phyloP scores from a whole-genome alignment of 1,139 yeast species.

The Yamadazyma sp. region DNA sequence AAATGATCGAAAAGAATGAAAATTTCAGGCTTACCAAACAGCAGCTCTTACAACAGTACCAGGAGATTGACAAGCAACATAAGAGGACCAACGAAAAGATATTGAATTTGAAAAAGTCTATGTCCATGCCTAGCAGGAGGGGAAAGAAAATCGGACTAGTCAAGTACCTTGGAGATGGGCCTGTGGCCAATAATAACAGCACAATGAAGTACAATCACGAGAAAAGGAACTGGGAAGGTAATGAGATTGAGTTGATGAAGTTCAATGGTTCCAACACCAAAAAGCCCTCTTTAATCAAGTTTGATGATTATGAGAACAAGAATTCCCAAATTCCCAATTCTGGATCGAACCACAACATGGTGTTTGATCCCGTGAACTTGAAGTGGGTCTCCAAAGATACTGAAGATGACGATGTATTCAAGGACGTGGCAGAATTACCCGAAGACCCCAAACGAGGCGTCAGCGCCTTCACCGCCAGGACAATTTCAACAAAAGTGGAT shows the following conservation, averaged over 20 bases:
- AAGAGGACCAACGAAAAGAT: constrained; percentile 16
- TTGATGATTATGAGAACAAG: constrained; percentile 25
- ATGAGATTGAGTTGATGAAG: constrained; percentile 54
- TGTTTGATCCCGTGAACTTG: constrained; percentile 57
- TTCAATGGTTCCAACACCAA: constrained; percentile 37
- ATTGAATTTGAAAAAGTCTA: constrained; percentile 15
- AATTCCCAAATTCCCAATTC: constrained; percentile 1
- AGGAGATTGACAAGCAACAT: constrained; percentile 18
- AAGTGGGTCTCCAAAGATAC: constrained; percentile 49
- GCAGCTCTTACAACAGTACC: constrained; percentile 17
- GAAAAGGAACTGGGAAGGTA: constrained; percentile 66
- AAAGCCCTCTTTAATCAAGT: constrained; percentile 38
- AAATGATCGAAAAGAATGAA: constrained; percentile 17
- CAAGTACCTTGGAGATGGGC: constrained; percentile 29
- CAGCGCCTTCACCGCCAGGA: constrained; percentile 37
- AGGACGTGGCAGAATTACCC: constrained; percentile 22
- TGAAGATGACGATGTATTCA: constrained; percentile 50
- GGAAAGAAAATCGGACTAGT: constrained; percentile 31
- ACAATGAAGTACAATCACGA: constrained; percentile 57
- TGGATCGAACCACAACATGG: constrained; percentile 46
- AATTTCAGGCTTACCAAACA: constrained; percentile 15
- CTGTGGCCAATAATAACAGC: constrained; percentile 14
- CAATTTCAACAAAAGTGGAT: constrained; percentile 29
- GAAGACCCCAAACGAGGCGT: constrained; percentile 19
- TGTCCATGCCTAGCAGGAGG: constrained; percentile 13